Base-by-base conservation (phyloP, 2,329 filamentous ascomycete species). In the Alternaria tenuissima region DNA sequence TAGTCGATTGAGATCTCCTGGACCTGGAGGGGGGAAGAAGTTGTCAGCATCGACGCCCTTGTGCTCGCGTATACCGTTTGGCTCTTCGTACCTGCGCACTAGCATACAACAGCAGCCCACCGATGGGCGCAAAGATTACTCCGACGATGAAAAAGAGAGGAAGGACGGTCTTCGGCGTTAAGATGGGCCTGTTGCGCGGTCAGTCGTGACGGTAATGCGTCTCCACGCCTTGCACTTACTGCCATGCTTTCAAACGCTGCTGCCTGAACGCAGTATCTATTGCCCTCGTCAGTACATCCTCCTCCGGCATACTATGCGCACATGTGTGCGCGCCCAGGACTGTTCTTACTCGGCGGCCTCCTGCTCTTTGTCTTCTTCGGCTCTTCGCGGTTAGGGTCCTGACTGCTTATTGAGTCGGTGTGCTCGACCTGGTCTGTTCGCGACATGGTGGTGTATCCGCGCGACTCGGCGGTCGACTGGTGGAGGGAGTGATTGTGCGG, bases 211-310 rank as follows among this genome's bases (percentile, higher is more conserved):
- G 12, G 39, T 22, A 20, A 18, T 30, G 14, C 32, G 14, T 36
- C 11, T 14, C 32, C 11, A 0, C 2, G 24, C 32, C 3, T 38
- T 12, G 6, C 16, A 87, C 93, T 81, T 85, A 96, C 91, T 99
- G 95, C 95, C 95, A 99, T 83, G 95, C 95, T 82, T 98, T 97
- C 80, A 99, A 82, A 77, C 95, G 89, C 81, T 99, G 95, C 79
- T 99, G 95, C 72, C 95, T 88, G 78, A 98, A 99, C 11, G 95
- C 95, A 61, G 94, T 98, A 82, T 98, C 93, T 96, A 75, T 9
- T 32, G 18, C 28, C 20, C 44, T 30, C 24, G 52, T 78, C 64
- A 77, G 70, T 59, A 65, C 16, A 7, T 16, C 3, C 32, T 14
- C 12, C 7, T 18, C 34, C 3, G 1, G 1, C 34, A n/a, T 2